Base-by-base conservation (phyloP, 2,329 filamentous ascomycete genomes). In the Fusarium aywerte region DNA sequence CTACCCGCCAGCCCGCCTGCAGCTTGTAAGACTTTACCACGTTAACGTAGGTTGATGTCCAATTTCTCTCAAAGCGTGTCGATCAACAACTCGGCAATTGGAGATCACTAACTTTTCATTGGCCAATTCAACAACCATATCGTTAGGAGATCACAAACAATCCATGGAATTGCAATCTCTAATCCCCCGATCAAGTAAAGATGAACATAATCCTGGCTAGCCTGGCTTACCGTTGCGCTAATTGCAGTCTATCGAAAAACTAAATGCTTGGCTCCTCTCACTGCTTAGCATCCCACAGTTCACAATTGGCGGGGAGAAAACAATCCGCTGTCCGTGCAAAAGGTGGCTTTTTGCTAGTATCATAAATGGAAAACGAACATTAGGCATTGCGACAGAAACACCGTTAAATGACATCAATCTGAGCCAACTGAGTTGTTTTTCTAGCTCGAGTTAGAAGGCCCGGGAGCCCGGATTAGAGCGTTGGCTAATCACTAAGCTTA, bases 341-440 rank as follows among this genome's bases (percentile, higher is more conserved):
- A 4, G 9, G 15, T n/a, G 12, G n/a, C 10, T 25, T 49, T 44
- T 15, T 21, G 31, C 20, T 25, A 29, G 12, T 16, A 8, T 15
- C 4, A 2, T 7, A 20, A 4, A 16, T 11, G 25, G 6, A n/a
- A 4, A 39, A 6, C 36, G 20, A 23, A 15, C 21, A 39, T 12
- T 25, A 39, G 21, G 18, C 5, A 39, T 29, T 15, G 55, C 13
- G 33, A 13, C 8, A 39, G 8, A 33, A 31, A 4, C 11, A 12
- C 32, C 25, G 18, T 58, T 58, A 2, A 12, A 40, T 59, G 52
- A 58, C 36, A 58, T 43, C 31, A 58, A 13, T 15, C 18, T 36
- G 11, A 13, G 5, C 36, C 11, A 13, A 49, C 3, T 2, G 1
- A 6, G 1, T 11, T 2, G 8, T 5, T 12, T 7, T 23, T 33